phyloP scores from a whole-genome alignment of 2,329 filamentous ascomycete species.

The Claviceps africana region DNA sequence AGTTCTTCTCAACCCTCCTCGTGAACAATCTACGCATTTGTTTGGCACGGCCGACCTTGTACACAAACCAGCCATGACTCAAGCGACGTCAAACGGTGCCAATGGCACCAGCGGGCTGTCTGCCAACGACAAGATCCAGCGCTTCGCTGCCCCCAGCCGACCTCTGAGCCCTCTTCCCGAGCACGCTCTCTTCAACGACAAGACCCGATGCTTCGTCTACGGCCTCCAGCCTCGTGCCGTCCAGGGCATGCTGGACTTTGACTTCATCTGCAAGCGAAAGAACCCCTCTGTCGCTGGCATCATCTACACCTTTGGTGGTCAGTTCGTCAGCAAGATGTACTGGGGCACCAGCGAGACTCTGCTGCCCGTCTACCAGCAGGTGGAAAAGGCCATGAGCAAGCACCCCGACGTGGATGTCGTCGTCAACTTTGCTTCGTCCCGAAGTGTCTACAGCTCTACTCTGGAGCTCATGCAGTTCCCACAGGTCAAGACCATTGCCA shows the following conservation, averaged over 20 bases:
- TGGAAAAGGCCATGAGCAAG: constrained; percentile 86
- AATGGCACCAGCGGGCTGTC: constrained; percentile 43
- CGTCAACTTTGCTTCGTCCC: constrained; percentile 98
- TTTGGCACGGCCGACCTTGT: constrained; percentile 5
- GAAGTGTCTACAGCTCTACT: constrained; percentile 95
- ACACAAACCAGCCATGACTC: constrained; percentile 31
- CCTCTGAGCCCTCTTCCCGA: constrained; percentile 76
- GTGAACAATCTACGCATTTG: background rate
- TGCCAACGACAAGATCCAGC: constrained; percentile 97
- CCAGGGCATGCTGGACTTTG: constrained; percentile 94
- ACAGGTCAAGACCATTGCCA: constrained; percentile 97
- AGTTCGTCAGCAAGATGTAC: constrained; percentile 99
- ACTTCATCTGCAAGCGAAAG: constrained; percentile 99
- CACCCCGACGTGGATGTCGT: constrained; percentile 94
- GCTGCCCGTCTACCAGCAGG: constrained; percentile 92
- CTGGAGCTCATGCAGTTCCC: constrained; percentile 96
- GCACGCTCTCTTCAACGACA: constrained; percentile 94
- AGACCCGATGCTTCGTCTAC: constrained; percentile 99
- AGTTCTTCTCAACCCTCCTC: background rate
- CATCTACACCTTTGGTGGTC: constrained; percentile 98
- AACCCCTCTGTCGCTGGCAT: constrained; percentile 96
- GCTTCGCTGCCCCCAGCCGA: constrained; percentile 85
- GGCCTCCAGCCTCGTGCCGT: constrained; percentile 92
- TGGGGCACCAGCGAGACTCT: constrained; percentile 99
- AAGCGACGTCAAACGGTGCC: constrained; percentile 31